A percentile compares a stretch with the other conserved stretches of the same genome.
Evolutionary conservation across 2,329 filamentous ascomycete species (phyloP).

Genomic region (Venturia effusa): DNA sequence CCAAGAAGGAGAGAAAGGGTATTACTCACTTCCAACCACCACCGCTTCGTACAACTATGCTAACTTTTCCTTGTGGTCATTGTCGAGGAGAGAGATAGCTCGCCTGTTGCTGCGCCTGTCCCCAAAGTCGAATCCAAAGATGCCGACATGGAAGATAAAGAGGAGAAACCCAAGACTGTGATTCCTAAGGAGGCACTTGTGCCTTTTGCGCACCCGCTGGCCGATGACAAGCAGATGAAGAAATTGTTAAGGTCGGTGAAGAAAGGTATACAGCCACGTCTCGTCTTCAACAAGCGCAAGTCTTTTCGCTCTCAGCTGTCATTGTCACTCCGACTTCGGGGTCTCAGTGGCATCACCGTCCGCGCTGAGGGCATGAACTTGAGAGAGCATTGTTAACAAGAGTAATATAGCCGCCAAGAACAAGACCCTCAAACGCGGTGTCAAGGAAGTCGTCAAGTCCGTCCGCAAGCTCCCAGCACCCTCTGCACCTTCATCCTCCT

Average conservation of each 20-base stretch:
- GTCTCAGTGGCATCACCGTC: background rate
- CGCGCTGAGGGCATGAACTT: background rate
- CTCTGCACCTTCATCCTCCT: constrained; percentile 49
- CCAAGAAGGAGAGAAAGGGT: constrained; percentile 39
- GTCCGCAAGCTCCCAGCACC: constrained; percentile 73
- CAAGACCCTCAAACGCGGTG: constrained; percentile 91
- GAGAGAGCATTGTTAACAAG: constrained; percentile 10
- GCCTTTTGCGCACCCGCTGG: constrained; percentile 72
- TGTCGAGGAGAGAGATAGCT: constrained; percentile 22
- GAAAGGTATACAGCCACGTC: constrained; percentile 37
- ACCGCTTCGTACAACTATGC: background rate
- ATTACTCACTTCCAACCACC: constrained; percentile 19
- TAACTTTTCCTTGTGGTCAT: constrained; percentile 22
- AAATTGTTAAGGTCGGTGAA: constrained; percentile 56
- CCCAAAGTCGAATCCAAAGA: constrained; percentile 21
- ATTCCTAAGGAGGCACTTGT: constrained; percentile 48
- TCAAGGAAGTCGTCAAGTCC: constrained; percentile 98
- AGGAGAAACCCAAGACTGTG: constrained; percentile 24
- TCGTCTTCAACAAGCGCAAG: background rate
- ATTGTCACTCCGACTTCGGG: background rate
- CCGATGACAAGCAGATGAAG: constrained; percentile 63
- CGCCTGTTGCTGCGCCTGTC: background rate
- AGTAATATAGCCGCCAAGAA: constrained; percentile 67
- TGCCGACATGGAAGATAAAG: constrained; percentile 29
- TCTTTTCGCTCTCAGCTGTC: background rate